Evolutionary conservation across 805 yeast species (phyloP).

Genomic region (Limtongozyma cylindracea): DNA sequence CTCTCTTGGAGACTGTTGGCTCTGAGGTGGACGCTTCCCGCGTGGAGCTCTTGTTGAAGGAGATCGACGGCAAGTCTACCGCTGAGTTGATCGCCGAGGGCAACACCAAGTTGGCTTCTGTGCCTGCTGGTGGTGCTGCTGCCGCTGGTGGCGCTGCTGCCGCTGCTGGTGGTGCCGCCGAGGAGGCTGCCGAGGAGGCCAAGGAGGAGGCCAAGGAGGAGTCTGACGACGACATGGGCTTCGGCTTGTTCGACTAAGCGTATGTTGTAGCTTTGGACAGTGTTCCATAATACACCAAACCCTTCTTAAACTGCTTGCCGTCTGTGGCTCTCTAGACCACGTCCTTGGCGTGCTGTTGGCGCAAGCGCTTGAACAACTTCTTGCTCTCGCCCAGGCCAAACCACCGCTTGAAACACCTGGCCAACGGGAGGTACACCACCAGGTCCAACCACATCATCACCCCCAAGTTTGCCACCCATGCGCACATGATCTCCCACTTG

Average conservation of each 20-base stretch:
- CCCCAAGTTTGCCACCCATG: slow-evolving; percentile 22
- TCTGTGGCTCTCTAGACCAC: background rate
- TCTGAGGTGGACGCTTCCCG: slow-evolving; percentile 84
- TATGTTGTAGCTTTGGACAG: too few species aligned
- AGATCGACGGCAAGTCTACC: slow-evolving; percentile 84
- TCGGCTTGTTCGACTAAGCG: slow-evolving; percentile 98
- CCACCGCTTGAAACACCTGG: slow-evolving; percentile 11
- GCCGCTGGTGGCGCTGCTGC: slow-evolving; percentile 50
- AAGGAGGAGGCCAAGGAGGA: slow-evolving; percentile 38
- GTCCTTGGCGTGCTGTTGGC: background rate
- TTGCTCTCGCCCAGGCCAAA: slow-evolving; percentile 9
- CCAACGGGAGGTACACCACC: slow-evolving; percentile 14
- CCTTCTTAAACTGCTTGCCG: background rate
- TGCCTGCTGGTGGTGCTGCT: slow-evolving; percentile 97
- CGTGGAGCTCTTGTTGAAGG: slow-evolving; percentile 52
- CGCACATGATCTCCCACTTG: slow-evolving; percentile 20
- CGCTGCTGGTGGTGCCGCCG: slow-evolving; percentile 46
- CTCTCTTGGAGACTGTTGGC: slow-evolving; percentile 85
- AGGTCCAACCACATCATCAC: slow-evolving; percentile 19
- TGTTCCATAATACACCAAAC: too few species aligned
- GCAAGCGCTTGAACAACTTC: slow-evolving; percentile 7
- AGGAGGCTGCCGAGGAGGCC: slow-evolving; percentile 47
- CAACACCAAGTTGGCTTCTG: slow-evolving; percentile 86
- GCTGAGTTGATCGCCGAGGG: slow-evolving; percentile 87
- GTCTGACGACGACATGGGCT: slow-evolving; percentile 61